These are phyloP conservation scores for Strigomonas culicis DNA, from an alignment of 208 protist genomes.

Conservation along the genomic window DNA sequence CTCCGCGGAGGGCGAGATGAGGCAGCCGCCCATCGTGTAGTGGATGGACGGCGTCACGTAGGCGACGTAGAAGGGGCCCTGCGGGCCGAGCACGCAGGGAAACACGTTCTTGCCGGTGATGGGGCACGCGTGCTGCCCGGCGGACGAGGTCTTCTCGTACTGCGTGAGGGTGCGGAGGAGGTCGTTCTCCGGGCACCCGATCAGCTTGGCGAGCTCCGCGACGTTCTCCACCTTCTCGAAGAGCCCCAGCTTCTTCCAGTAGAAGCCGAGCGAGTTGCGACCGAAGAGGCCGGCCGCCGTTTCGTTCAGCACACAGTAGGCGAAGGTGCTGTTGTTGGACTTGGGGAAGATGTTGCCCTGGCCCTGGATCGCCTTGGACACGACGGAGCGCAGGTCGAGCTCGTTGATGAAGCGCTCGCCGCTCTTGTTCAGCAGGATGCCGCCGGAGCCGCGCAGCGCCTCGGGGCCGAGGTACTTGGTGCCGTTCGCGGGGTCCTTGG, in stretches of 20 bases:
- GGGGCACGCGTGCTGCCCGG: slow-evolving; percentile 19
- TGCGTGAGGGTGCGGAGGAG: slow-evolving; percentile 35
- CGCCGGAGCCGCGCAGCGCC: slow-evolving; percentile 92
- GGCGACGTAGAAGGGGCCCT: slow-evolving; percentile 75
- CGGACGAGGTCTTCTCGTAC: slow-evolving; percentile 39
- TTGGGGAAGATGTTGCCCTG: slow-evolving; percentile 52
- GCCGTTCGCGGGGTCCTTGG: slow-evolving; percentile 67
- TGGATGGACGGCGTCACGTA: slow-evolving; percentile 94
- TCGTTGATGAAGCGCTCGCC: slow-evolving; percentile 94
- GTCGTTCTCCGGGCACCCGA: slow-evolving; percentile 34
- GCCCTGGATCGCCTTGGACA: slow-evolving; percentile 79
- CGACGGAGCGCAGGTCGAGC: slow-evolving; percentile 91
- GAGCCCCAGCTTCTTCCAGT: slow-evolving; percentile 67
- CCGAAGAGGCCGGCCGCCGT: slow-evolving; percentile 67
- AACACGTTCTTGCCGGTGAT: slow-evolving; percentile 44
- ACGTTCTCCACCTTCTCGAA: slow-evolving; percentile 44
- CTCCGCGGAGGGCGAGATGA: slow-evolving; percentile 74
- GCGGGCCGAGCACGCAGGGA: slow-evolving; percentile 45
- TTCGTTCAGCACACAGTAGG: slow-evolving; percentile 80
- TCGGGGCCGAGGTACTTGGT: slow-evolving; percentile 95
- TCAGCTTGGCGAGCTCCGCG: slow-evolving; percentile 51
- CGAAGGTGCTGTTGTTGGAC: slow-evolving; percentile 42
- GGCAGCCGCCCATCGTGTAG: slow-evolving; percentile 96
- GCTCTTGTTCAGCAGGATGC: slow-evolving; percentile 88
- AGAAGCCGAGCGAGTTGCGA: slow-evolving; percentile 57